Evolutionary conservation across 306 rosid species (phyloP).

Genomic region (Herpetospermum pedunculosum): DNA sequence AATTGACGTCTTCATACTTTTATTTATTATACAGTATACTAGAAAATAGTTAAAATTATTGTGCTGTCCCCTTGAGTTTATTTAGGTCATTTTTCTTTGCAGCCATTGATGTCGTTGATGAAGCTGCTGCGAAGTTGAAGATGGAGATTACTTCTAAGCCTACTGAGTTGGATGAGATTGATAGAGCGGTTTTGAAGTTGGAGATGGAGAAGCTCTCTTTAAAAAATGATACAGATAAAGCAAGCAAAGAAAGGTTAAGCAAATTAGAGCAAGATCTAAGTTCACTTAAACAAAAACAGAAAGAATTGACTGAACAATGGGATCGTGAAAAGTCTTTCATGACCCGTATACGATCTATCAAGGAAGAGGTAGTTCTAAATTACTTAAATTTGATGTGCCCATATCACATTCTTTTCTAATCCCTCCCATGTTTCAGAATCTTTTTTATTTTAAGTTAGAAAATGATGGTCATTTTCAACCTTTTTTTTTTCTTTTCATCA

Average conservation of each 20-base stretch:
- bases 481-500: neutral
- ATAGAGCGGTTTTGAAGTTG: conserved; percentile 72
- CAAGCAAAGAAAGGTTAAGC: conserved; percentile 78
- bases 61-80: neutral
- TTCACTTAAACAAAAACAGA: conserved; percentile 74
- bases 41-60: neutral
- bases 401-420: neutral
- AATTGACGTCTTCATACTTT: neutral
- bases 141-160: conserved; percentile 98
- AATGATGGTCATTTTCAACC: neutral
- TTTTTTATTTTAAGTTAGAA: neutral
- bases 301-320: conserved; percentile 68
- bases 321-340: conserved; percentile 70
- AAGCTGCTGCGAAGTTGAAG: conserved; percentile 96
- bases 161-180: conserved; percentile 85
- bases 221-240: conserved; percentile 86
- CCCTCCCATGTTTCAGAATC: neutral
- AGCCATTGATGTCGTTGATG: conserved; percentile 98
- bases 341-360: conserved; percentile 72
- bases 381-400: neutral
- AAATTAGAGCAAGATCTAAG: conserved; percentile 72
- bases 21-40: neutral
- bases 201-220: conserved; percentile 94
- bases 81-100: conserved; percentile 20
- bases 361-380: conserved; percentile 61